Conservation (phyloP, 768 basidiomycete genomes). For the Russula sp. region DNA sequence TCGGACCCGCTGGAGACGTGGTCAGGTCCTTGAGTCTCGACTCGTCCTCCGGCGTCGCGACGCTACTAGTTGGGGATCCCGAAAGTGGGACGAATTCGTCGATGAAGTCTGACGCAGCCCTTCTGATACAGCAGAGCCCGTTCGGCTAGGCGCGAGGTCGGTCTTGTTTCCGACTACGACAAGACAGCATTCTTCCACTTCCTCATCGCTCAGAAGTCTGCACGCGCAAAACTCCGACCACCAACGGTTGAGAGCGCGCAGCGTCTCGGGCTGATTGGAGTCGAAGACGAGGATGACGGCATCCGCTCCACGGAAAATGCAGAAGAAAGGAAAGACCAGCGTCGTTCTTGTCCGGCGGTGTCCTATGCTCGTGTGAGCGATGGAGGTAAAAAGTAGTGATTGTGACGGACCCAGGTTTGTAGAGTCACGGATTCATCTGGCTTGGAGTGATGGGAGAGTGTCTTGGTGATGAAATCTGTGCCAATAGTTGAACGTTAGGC, state of each 20-base stretch:
- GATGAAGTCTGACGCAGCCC: conserved; percentile 53
- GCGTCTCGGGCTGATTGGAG: conserved; percentile 61
- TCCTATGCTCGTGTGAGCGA: conserved; percentile 46
- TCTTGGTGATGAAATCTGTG: conserved; percentile 83
- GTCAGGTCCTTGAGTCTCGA: background rate
- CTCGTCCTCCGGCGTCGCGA: conserved; percentile 16
- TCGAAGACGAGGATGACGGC: conserved; percentile 81
- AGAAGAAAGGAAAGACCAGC: conserved; percentile 75
- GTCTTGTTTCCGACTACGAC: conserved; percentile 68
- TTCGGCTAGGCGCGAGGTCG: conserved; percentile 44
- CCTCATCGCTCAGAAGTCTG: conserved; percentile 64
- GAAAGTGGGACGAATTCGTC: conserved; percentile 47
- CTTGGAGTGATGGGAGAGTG: conserved; percentile 55
- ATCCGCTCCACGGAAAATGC: conserved; percentile 87
- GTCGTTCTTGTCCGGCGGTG: conserved; percentile 86
- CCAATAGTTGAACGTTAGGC: conserved; percentile 85
- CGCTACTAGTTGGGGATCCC: conserved; percentile 21
- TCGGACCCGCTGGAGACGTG: conserved; percentile 5
- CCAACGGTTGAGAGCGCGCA: conserved; percentile 43
- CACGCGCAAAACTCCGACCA: conserved; percentile 70
- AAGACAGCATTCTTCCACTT: conserved; percentile 51
- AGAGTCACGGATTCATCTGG: conserved; percentile 58
- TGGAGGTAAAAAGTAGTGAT: background rate
- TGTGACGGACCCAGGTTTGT: conserved; percentile 58
- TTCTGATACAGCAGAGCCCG: conserved; percentile 36